Evolutionary conservation across 2,329 filamentous ascomycete species (phyloP), one percentile per base, ranked within the genome.

Genomic region (Calonectria ilicicola): DNA sequence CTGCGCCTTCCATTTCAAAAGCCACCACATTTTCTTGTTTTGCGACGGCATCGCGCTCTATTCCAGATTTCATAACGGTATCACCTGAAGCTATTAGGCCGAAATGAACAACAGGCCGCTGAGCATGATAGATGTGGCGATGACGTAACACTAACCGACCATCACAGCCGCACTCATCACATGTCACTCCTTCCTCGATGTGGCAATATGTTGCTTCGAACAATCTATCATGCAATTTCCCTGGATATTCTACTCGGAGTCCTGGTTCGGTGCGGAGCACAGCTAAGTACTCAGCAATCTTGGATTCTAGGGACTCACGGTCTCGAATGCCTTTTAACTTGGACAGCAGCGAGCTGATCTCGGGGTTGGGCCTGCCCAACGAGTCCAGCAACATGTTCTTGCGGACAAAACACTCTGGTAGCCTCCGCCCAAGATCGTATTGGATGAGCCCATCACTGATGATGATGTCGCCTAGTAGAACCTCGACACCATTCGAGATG

Each of bases 31-130:
- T 58, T 0, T 78, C 69, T 46, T 69, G 14, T 21, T 68, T 49
- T 10, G 84, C 81, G 23, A 86, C 76, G 0, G 23, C 17, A 62
- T 87, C 85, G 17, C 85, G 81, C 12, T 82, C 73, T 17, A 76
- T 58, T 1, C 81, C 83, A 10, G 73, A 76, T 15, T 84, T 85
- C 72, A 87, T 84, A 2, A 87, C 82, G 2, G 76, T 78, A 56
- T 87, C 81, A 6, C 80, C 84, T 2, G 83, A 85, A 2, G 79
- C 85, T 8, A 86, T 80, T 1, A 74, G 70, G 1, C 85, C 85
- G 40, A 86, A 79, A 62, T 75, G 70, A 23, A 78, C 42, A 14
- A 40, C 15, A 15, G 70, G 72, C 26, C 23, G 10, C 8, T 65
- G 70, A 3, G 35, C n/a, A 23, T 12, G 60, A 47, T 3, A 76